These are phyloP conservation scores for Cenchrus fungigraminus DNA, from an alignment of 176 grass and related monocot species.

Conservation along the genomic window DNA sequence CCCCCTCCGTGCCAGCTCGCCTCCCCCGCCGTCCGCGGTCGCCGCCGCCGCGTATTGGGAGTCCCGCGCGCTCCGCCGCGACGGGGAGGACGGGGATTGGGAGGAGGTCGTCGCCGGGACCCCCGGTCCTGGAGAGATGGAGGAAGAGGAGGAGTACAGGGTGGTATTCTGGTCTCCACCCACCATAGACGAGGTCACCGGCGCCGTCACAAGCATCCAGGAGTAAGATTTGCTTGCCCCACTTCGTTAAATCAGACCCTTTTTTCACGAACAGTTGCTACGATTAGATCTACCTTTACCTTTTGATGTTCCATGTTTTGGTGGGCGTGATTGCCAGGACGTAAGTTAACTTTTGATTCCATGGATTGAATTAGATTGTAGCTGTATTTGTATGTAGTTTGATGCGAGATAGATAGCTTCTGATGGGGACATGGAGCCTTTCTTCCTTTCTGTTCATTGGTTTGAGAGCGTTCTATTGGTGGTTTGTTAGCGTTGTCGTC, in stretches of 20 bases:
- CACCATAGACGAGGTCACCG: constrained; percentile 73
- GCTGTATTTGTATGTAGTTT: not conserved
- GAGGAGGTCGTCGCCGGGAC: constrained; percentile 54
- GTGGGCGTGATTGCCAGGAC: not conserved
- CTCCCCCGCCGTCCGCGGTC: constrained; percentile 47
- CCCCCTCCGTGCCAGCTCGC: constrained; percentile 47
- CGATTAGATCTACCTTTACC: constrained; percentile 15
- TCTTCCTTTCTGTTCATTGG: constrained; percentile 1
- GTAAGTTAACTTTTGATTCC: not conserved
- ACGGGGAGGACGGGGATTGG: constrained; percentile 64
- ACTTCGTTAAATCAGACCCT: not conserved
- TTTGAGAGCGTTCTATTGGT: not conserved
- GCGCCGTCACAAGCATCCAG: constrained; percentile 70
- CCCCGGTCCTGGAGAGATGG: not conserved
- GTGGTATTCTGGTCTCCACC: constrained; percentile 66
- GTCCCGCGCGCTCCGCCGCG: constrained; percentile 38
- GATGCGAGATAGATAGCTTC: not conserved
- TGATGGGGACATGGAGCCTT: not conserved
- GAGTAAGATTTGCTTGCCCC: constrained; percentile 54
- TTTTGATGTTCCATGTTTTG: constrained; percentile 5
- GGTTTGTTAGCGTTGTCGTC: constrained; percentile 1
- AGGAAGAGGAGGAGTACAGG: constrained; percentile 43
- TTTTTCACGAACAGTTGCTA: not conserved
- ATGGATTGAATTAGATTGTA: constrained; percentile 26
- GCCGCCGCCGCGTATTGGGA: constrained; percentile 46